phyloP scores from a whole-genome alignment of 176 grass and related monocot genomes.

The Chloris gayana region DNA sequence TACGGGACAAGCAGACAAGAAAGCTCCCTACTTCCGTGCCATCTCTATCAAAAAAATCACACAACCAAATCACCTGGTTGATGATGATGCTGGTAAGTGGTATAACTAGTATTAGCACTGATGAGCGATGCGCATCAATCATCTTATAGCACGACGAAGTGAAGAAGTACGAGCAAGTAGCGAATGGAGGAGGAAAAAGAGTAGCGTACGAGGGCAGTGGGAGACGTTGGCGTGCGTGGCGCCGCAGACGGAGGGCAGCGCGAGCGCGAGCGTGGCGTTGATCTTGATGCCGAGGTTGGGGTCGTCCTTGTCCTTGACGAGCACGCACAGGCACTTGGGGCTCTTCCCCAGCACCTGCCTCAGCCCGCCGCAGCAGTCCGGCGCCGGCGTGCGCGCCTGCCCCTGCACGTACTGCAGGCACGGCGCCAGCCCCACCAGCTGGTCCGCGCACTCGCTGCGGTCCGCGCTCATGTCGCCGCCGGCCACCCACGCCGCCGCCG shows the following conservation, averaged over 20 bases:
- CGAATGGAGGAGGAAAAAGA: not conserved
- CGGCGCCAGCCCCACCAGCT: conserved; percentile 72
- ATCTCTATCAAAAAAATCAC: not conserved
- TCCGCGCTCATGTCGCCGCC: conserved; percentile 63
- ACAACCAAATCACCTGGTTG: not conserved
- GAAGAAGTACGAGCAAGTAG: not conserved
- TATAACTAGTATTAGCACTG: too few relatives aligned
- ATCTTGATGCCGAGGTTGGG: conserved; percentile 87
- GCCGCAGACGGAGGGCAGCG: conserved; percentile 64
- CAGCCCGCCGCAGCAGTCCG: conserved; percentile 90
- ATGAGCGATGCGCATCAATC: not conserved
- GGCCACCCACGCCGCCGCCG: not conserved
- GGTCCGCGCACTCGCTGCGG: conserved; percentile 71
- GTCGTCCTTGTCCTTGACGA: conserved; percentile 84
- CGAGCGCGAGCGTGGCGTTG: conserved; percentile 83
- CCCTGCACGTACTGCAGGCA: conserved; percentile 93
- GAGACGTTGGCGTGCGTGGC: conserved; percentile 77
- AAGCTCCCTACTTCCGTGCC: not conserved
- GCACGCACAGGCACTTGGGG: conserved; percentile 93
- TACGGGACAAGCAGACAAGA: not conserved
- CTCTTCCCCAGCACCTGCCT: conserved; percentile 69
- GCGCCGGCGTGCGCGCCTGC: conserved; percentile 57
- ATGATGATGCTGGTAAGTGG: not conserved
- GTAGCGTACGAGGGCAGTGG: conserved; percentile 62
- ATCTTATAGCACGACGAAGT: too few relatives aligned